Evolutionary conservation across 768 basidiomycete genomes (phyloP).

Genomic region (Kwoniella botswanensis): DNA sequence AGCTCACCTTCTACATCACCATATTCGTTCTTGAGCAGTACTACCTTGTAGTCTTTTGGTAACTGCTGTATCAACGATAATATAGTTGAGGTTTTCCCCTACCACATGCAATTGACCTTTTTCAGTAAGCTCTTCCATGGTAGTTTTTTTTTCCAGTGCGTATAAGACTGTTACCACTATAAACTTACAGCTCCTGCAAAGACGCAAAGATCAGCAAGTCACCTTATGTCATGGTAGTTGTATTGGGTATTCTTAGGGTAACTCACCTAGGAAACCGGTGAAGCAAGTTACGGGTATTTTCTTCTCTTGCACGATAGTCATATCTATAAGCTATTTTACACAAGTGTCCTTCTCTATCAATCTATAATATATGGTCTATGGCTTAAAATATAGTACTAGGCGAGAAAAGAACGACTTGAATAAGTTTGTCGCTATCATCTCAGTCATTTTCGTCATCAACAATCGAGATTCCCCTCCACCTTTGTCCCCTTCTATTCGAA

Average conservation of each 20-base stretch:
- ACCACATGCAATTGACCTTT: no score
- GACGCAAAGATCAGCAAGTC: neutral
- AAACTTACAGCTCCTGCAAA: constrained; percentile 36
- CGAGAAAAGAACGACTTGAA: neutral
- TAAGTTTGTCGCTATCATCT: neutral
- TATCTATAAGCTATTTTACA: neutral
- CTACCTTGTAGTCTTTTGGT: constrained; percentile 83
- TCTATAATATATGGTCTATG: no score
- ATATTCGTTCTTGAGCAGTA: constrained; percentile 94
- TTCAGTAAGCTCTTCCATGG: no score
- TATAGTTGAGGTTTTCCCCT: constrained; percentile 63
- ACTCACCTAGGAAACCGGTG: constrained; percentile 76
- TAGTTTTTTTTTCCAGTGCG: no score
- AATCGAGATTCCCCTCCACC: constrained; percentile 2
- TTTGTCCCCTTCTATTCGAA: neutral
- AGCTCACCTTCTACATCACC: constrained; percentile 82
- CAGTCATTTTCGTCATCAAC: neutral
- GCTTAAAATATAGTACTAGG: no score
- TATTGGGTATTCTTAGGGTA: no score
- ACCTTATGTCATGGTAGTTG: no score
- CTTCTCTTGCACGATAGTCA: constrained; percentile 16
- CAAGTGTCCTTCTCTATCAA: no score
- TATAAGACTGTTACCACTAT: neutral
- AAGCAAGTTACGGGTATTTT: constrained; percentile 87
- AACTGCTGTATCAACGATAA: constrained; percentile 80